Percentiles rank a stretch among this genome's conserved stretches.
Evolutionary conservation across 2,329 filamentous ascomycete genomes (phyloP).

Genomic region (Colletotrichum karsti): DNA sequence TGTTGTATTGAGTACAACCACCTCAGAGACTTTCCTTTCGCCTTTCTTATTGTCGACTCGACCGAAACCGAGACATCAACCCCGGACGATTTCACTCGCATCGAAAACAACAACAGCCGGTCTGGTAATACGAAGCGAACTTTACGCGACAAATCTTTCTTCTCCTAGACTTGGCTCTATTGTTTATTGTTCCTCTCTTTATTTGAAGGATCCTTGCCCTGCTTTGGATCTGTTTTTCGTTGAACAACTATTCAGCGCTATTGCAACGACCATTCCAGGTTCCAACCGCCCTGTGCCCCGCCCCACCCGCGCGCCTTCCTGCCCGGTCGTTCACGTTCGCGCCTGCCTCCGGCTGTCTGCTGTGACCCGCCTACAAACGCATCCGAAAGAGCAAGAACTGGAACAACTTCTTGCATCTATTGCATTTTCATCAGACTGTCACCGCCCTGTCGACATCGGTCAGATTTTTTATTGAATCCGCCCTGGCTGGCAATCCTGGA

Average conservation of each 20-base stretch:
- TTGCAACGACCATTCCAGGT: neutral
- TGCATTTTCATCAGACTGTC: conserved; percentile 2
- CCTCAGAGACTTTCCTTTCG: neutral
- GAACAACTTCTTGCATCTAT: conserved; percentile 7
- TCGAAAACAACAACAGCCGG: conserved; percentile 9
- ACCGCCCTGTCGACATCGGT: neutral
- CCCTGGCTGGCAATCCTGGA: conserved; percentile 7
- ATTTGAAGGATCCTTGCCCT: neutral
- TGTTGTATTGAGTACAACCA: conserved; percentile 26
- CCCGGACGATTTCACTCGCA: conserved; percentile 2
- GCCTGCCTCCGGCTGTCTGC: neutral
- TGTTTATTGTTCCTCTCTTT: neutral
- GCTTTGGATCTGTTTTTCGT: neutral
- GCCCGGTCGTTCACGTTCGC: neutral
- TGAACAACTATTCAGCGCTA: neutral
- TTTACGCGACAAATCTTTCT: neutral
- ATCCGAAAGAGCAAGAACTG: neutral
- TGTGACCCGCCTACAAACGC: neutral
- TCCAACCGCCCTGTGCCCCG: neutral
- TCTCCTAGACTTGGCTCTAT: neutral
- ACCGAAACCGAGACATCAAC: neutral
- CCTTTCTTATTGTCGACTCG: neutral
- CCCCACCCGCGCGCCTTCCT: neutral
- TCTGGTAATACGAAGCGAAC: conserved; percentile 10
- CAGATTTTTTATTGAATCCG: neutral